phyloP scores from a whole-genome alignment of 371 early-diverging fungal genomes.

The Haplosporangium sp. region DNA sequence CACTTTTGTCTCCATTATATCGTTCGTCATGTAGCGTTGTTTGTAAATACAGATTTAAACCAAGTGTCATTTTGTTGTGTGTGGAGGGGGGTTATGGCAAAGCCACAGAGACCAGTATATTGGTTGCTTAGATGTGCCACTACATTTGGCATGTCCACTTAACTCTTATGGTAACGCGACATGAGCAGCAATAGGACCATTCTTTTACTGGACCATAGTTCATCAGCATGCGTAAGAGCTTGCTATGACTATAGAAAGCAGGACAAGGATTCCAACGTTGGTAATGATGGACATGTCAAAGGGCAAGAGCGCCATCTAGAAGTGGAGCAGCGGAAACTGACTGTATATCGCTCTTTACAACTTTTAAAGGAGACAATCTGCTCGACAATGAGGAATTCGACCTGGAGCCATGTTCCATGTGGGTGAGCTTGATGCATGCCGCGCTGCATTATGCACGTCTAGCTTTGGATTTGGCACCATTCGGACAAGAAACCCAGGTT shows the following conservation, averaged over 20 bases:
- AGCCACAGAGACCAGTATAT: too few relatives aligned
- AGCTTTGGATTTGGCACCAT: constrained; percentile 25
- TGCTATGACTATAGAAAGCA: constrained; percentile 16
- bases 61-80: too few relatives aligned
- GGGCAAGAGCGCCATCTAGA: background rate
- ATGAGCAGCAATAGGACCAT: constrained; percentile 33
- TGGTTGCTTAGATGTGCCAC: too few relatives aligned
- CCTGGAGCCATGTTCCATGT: constrained; percentile 40
- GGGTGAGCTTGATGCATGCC: constrained; percentile 40
- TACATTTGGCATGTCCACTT: too few relatives aligned
- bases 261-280: background rate
- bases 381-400: constrained; percentile 29
- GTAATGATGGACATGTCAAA: background rate
- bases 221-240: constrained; percentile 20
- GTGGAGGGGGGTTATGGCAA: too few relatives aligned
- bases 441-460: constrained; percentile 40
- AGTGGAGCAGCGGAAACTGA: background rate
- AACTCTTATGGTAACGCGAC: too few relatives aligned
- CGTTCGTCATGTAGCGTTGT: too few relatives aligned
- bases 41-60: too few relatives aligned
- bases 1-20: too few relatives aligned
- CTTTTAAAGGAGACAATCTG: too few relatives aligned
- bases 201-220: constrained; percentile 41
- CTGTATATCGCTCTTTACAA: background rate
- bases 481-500: constrained; percentile 33